phyloP scores from a whole-genome alignment of 176 grass and related monocot genomes.

The Oryza meridionalis region DNA sequence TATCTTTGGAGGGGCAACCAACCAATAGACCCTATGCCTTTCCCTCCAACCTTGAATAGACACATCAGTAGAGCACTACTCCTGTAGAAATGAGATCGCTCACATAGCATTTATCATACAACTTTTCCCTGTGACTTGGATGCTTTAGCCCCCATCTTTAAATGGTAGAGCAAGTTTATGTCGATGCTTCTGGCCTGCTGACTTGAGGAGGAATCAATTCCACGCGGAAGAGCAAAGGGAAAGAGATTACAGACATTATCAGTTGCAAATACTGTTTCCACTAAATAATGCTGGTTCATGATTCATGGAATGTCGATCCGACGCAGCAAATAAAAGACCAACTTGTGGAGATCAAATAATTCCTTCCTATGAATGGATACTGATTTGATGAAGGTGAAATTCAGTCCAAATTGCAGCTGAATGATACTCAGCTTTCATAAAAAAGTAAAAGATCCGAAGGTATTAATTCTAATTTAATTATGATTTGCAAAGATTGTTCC shows the following conservation, averaged over 20 bases:
- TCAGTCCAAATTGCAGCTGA: conserved; percentile 28
- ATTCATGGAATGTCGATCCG: conserved; percentile 34
- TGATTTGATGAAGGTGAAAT: conserved; percentile 57
- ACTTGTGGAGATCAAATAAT: conserved; percentile 29
- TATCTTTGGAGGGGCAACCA: neutral
- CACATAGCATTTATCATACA: conserved; percentile 31
- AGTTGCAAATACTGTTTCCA: conserved; percentile 45
- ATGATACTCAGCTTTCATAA: conserved; percentile 30
- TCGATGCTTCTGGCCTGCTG: conserved; percentile 34
- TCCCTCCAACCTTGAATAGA: conserved; percentile 36
- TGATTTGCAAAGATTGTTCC: conserved; percentile 40
- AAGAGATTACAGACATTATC: conserved; percentile 11
- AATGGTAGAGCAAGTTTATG: conserved; percentile 32
- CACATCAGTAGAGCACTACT: conserved; percentile 27
- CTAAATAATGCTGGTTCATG: conserved; percentile 38
- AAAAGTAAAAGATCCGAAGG: conserved; percentile 36
- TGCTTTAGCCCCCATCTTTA: conserved; percentile 36
- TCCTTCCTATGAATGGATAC: neutral
- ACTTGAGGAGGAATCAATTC: conserved; percentile 54
- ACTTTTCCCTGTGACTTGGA: neutral
- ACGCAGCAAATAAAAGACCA: conserved; percentile 7
- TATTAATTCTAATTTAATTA: conserved; percentile 46
- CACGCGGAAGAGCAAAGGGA: conserved; percentile 3
- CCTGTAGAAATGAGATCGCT: neutral
- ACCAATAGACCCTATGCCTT: neutral